A percentile compares a stretch with the other conserved stretches of the same genome.
These are phyloP conservation scores for Cruciata laevipes DNA, from an alignment of 257 asterid species.

Conservation along the genomic window DNA sequence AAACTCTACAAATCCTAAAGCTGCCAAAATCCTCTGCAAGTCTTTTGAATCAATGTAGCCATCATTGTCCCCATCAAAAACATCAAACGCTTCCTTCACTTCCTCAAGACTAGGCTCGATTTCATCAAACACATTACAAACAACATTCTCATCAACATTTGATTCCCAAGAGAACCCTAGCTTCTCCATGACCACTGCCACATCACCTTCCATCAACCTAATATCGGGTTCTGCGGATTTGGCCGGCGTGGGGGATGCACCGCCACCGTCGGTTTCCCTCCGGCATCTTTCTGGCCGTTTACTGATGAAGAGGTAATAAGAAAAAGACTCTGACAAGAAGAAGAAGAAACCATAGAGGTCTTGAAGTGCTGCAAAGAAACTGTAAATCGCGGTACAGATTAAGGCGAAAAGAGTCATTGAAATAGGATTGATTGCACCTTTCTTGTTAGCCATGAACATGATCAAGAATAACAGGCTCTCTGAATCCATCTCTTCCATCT, in stretches of 20 bases:
- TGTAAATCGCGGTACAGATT: slow-evolving; percentile 18
- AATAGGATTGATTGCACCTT: slow-evolving; percentile 15
- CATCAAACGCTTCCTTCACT: slow-evolving; percentile 39
- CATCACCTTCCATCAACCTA: slow-evolving; percentile 16
- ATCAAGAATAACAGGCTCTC: background rate
- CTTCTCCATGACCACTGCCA: slow-evolving; percentile 31
- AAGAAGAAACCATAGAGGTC: slow-evolving; percentile 24
- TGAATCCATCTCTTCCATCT: slow-evolving; percentile 15
- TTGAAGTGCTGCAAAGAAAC: slow-evolving; percentile 22
- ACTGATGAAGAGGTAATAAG: background rate
- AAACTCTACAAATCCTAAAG: slow-evolving; percentile 28
- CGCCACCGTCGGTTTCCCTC: background rate
- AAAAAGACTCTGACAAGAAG: background rate
- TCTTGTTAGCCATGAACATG: slow-evolving; percentile 14
- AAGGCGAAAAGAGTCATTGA: slow-evolving; percentile 24
- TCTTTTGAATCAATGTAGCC: slow-evolving; percentile 50
- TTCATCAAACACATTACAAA: slow-evolving; percentile 35
- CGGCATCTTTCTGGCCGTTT: background rate
- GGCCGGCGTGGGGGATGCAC: background rate
- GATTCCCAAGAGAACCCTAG: slow-evolving; percentile 21
- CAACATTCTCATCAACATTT: slow-evolving; percentile 8
- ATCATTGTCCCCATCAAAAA: slow-evolving; percentile 46
- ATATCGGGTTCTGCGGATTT: background rate
- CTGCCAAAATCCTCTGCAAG: slow-evolving; percentile 26
- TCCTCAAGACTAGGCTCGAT: slow-evolving; percentile 37